phyloP scores from a whole-genome alignment of 306 rosid species.

The Lagenaria siceraria region DNA sequence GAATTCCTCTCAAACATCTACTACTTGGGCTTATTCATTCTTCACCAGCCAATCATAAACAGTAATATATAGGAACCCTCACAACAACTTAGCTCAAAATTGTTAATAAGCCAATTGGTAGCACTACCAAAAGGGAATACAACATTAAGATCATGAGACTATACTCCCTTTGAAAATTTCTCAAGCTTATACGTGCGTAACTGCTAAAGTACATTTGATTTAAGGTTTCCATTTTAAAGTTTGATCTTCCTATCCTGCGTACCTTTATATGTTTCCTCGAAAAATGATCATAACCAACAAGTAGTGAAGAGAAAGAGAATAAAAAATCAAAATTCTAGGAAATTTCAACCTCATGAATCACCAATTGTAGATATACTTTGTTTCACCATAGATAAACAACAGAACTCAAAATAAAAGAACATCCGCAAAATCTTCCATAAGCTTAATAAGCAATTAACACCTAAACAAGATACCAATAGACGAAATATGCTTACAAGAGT shows the following conservation, averaged over 20 bases:
- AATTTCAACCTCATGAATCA: not conserved
- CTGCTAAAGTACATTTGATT: not conserved
- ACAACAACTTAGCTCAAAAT: not conserved
- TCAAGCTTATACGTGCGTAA: not conserved
- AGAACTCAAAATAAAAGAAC: not conserved
- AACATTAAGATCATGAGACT: not conserved
- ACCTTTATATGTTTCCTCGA: not conserved
- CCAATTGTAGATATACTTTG: not conserved
- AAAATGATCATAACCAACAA: not conserved
- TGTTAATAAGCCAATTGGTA: not conserved
- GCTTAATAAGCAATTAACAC: not conserved
- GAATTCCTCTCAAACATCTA: not conserved
- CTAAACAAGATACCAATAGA: not conserved
- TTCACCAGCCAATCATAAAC: not conserved
- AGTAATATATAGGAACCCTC: not conserved
- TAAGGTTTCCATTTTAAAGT: not conserved
- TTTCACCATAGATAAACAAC: not conserved
- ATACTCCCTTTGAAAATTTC: not conserved
- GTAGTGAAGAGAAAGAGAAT: not conserved
- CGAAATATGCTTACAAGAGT: conserved; percentile 51
- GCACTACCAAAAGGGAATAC: not conserved
- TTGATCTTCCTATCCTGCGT: not conserved
- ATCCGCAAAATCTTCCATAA: not conserved
- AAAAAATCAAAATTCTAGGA: not conserved
- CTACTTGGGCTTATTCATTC: not conserved